phyloP scores from a whole-genome alignment of 306 rosid species.

The Castanospermum australe region DNA sequence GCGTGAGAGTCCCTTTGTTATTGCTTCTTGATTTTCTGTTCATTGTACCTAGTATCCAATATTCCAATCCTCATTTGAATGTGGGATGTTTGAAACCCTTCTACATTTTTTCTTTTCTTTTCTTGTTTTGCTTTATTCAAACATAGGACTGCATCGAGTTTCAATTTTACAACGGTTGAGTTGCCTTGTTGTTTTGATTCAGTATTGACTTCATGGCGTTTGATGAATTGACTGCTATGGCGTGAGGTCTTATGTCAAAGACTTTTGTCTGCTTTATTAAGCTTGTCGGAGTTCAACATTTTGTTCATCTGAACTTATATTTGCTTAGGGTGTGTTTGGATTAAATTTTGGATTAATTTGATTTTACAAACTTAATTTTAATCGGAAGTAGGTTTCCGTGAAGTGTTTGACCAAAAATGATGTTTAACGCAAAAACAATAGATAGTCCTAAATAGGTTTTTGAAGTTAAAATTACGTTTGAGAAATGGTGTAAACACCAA shows the following conservation, averaged over 20 bases:
- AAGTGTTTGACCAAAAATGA: too few species aligned
- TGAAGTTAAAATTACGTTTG: too few species aligned
- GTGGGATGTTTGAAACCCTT: slow-evolving; percentile 11
- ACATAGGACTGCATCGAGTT: background rate
- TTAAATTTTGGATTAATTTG: too few species aligned
- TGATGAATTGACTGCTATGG: slow-evolving; percentile 23
- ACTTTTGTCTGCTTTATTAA: background rate
- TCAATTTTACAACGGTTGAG: background rate
- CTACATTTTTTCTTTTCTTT: background rate
- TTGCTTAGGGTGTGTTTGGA: background rate
- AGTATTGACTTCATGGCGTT: slow-evolving; percentile 1
- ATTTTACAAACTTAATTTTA: too few species aligned
- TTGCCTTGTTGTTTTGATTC: background rate
- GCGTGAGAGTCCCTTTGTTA: slow-evolving; percentile 64
- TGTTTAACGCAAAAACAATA: too few species aligned
- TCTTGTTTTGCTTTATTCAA: background rate
- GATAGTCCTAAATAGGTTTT: too few species aligned
- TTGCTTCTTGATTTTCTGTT: background rate
- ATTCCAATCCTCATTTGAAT: background rate
- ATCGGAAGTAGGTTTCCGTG: too few species aligned
- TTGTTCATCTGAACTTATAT: slow-evolving; percentile 7
- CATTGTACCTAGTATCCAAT: background rate
- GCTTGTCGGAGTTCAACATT: background rate
- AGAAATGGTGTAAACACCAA: too few species aligned
- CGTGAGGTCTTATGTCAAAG: background rate